Evolutionary conservation across 306 rosid species (phyloP).

Genomic region (Chamaecrista fasciculata): DNA sequence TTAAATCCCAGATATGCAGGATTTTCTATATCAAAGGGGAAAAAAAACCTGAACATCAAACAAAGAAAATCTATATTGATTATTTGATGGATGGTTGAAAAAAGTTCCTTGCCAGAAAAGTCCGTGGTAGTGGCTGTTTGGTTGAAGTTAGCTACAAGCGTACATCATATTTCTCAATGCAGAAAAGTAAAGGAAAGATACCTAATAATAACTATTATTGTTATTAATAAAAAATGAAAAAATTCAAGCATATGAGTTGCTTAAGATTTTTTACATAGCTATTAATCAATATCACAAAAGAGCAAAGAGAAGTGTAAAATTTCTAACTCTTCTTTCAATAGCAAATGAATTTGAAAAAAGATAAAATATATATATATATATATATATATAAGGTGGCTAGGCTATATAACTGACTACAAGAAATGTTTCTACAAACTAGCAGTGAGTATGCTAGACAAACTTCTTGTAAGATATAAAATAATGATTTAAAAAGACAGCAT

Average conservation of each 20-base stretch:
- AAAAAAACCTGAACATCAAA: not conserved
- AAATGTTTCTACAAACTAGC: not conserved
- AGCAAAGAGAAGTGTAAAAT: not conserved
- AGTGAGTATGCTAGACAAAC: conserved; percentile 1
- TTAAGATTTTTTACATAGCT: not conserved
- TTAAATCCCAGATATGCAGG: not conserved
- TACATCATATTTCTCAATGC: conserved; percentile 10
- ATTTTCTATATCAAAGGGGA: not conserved
- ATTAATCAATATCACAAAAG: conserved; percentile 6
- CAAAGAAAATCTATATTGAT: not conserved
- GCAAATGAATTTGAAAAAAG: not conserved
- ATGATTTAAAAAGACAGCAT: not conserved
- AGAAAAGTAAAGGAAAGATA: not conserved
- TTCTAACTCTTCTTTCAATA: not conserved
- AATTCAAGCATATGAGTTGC: conserved; percentile 15
- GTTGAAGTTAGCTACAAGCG: not conserved
- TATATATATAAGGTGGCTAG: no score
- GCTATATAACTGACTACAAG: not conserved
- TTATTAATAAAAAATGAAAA: not conserved
- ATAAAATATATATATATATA: no score
- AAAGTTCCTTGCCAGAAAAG: not conserved
- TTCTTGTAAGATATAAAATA: not conserved
- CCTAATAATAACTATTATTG: no score
- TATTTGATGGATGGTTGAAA: conserved; percentile 1
- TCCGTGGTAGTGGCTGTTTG: not conserved